Conservation (phyloP, 108 stramenopile genomes). For the Aurantiochytrium sp. region DNA sequence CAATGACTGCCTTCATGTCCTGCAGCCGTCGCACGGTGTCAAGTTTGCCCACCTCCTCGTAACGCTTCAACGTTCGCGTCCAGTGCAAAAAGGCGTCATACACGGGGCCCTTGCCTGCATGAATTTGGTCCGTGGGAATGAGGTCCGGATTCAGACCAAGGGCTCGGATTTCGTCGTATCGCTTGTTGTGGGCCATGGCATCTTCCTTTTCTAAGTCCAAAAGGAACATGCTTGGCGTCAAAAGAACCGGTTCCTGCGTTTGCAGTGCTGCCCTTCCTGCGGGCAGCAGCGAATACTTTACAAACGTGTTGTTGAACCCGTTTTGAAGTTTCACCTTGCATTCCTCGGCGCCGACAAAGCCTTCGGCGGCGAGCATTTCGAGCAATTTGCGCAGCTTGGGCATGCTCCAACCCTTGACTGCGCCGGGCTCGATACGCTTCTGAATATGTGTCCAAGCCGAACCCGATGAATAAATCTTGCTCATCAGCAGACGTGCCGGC, state of each 20-base stretch:
- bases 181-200: not conserved
- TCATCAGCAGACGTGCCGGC: too few species aligned
- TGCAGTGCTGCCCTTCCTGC: not conserved
- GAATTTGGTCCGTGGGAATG: not conserved
- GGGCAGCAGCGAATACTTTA: not conserved
- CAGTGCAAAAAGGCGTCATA: not conserved
- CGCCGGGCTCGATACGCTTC: too few species aligned
- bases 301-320: not conserved
- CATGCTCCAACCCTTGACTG: not conserved
- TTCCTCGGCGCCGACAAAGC: too few species aligned
- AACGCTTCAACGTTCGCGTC: not conserved
- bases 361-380: not conserved
- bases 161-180: not conserved
- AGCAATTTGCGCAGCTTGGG: not conserved
- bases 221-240: not conserved
- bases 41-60: not conserved
- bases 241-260: not conserved
- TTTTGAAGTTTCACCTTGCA: too few species aligned
- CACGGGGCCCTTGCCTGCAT: not conserved
- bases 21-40: not conserved
- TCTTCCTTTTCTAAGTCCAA: not conserved
- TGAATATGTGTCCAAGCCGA: too few species aligned
- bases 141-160: not conserved
- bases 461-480: too few species aligned
- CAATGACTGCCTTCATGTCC: not conserved